These are phyloP conservation scores for Acanthamoeba quina DNA, from an alignment of 208 protist genomes.

Conservation along the genomic window DNA sequence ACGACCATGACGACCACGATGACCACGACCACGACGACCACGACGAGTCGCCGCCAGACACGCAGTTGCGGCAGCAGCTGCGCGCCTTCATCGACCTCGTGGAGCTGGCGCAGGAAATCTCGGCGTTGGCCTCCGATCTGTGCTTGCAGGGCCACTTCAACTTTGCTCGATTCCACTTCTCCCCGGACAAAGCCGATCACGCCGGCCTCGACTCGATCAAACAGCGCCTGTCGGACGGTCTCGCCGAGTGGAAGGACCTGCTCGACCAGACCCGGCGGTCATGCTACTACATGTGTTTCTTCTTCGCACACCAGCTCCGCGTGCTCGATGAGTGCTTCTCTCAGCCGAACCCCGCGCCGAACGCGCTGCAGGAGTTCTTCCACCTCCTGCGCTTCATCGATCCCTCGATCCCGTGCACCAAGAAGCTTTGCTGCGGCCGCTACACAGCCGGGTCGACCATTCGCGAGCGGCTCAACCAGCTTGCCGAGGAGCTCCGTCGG, in stretches of 20 bases:
- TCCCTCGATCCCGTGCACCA: background rate
- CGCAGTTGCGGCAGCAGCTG: background rate
- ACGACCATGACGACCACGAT: background rate
- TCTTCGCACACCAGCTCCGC: constrained; percentile 27
- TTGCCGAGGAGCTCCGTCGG: background rate
- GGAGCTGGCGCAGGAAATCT: constrained; percentile 8
- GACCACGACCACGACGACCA: background rate
- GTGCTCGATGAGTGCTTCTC: constrained; percentile 18
- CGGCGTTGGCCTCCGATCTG: background rate
- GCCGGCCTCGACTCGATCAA: background rate
- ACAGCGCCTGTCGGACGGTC: background rate
- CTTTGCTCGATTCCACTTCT: background rate
- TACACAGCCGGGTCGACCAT: background rate
- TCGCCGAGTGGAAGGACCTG: background rate
- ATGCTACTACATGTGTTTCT: constrained; percentile 16
- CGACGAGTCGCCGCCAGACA: background rate
- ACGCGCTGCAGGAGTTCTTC: background rate
- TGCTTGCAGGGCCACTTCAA: constrained; percentile 8
- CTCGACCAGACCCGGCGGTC: background rate
- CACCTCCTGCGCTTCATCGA: constrained; percentile 27
- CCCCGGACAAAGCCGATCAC: background rate
- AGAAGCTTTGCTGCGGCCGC: background rate
- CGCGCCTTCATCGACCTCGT: background rate
- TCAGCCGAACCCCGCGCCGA: background rate
- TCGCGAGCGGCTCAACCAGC: background rate